Evolutionary conservation across 2,329 filamentous ascomycete species (phyloP).

Genomic region (Plectosphaerella sp.): DNA sequence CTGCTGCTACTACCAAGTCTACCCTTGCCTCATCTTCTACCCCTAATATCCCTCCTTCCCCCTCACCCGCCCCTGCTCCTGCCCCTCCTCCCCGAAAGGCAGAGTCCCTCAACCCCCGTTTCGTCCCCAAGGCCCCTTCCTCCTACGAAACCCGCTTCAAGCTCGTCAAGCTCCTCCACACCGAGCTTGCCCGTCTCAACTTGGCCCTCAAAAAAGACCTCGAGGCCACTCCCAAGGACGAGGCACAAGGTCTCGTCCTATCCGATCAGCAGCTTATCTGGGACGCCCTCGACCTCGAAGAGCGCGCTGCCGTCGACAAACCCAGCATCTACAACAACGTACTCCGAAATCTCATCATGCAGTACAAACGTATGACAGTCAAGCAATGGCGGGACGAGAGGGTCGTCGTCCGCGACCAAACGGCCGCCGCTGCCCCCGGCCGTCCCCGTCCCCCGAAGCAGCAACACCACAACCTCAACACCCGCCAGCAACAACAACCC

Average conservation of each 20-base stretch:
- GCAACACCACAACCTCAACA: conserved; percentile 14
- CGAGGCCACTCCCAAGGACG: conserved; percentile 42
- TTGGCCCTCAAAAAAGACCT: conserved; percentile 49
- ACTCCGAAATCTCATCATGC: conserved; percentile 75
- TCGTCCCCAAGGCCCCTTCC: conserved; percentile 54
- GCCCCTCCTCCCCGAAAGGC: conserved; percentile 20
- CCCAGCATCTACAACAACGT: conserved; percentile 73
- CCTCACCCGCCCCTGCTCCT: not conserved
- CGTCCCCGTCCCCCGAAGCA: conserved; percentile 13
- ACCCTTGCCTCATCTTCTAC: not conserved
- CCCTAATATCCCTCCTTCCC: not conserved
- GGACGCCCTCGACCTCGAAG: conserved; percentile 71
- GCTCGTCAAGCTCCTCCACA: conserved; percentile 60
- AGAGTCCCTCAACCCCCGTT: conserved; percentile 64
- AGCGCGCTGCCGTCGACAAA: conserved; percentile 64
- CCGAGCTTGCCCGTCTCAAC: conserved; percentile 64
- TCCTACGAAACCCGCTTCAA: conserved; percentile 51
- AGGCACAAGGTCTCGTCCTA: conserved; percentile 49
- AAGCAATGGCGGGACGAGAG: conserved; percentile 68
- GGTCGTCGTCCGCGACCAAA: conserved; percentile 13
- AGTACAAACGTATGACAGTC: conserved; percentile 69
- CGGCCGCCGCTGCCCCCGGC: not conserved
- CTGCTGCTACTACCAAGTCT: not conserved
- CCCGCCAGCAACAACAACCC: too few relatives aligned
- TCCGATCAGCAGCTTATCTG: conserved; percentile 64